Percentiles rank a stretch among this genome's conserved stretches.
Conservation (phyloP, 768 basidiomycete genomes). For the Suillus clintonianus region DNA sequence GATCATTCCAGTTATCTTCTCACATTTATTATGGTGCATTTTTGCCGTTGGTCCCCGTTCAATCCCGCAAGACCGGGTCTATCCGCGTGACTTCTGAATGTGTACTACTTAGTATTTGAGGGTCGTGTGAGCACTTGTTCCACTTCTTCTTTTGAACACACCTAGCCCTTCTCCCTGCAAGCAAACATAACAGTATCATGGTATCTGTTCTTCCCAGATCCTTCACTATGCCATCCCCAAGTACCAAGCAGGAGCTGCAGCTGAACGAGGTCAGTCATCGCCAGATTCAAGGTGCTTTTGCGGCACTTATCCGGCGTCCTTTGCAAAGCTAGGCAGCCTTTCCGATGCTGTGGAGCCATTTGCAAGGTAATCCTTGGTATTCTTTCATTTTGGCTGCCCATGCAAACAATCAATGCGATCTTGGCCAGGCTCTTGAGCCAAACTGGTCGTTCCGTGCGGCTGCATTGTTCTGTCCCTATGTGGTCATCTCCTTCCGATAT, state of each 20-base stretch:
- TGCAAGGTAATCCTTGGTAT: slow-evolving; percentile 44
- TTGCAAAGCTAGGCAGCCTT: slow-evolving; percentile 49
- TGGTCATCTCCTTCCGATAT: slow-evolving; percentile 59
- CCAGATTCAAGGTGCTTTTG: slow-evolving; percentile 1
- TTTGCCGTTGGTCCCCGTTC: slow-evolving; percentile 12
- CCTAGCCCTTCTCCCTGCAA: slow-evolving; percentile 7
- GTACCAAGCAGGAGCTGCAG: slow-evolving; percentile 25
- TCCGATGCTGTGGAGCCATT: slow-evolving; percentile 63
- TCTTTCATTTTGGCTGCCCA: background rate
- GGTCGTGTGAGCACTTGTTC: slow-evolving; percentile 15
- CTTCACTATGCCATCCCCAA: slow-evolving; percentile 5
- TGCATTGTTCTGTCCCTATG: slow-evolving; percentile 70
- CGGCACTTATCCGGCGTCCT: slow-evolving; percentile 5
- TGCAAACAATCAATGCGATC: slow-evolving; percentile 4
- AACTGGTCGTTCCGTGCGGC: slow-evolving; percentile 51
- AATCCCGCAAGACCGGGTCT: slow-evolving; percentile 16
- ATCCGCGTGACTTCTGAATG: slow-evolving; percentile 14
- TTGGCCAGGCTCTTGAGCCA: slow-evolving; percentile 46
- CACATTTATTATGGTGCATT: background rate
- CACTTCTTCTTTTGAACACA: background rate
- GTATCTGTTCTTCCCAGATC: slow-evolving; percentile 30
- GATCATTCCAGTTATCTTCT: background rate
- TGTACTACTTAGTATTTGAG: slow-evolving; percentile 4
- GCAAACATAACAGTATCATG: slow-evolving; percentile 24
- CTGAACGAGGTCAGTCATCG: slow-evolving; percentile 38